Conservation (phyloP, 257 asterid species). For the Striga asiatica region DNA sequence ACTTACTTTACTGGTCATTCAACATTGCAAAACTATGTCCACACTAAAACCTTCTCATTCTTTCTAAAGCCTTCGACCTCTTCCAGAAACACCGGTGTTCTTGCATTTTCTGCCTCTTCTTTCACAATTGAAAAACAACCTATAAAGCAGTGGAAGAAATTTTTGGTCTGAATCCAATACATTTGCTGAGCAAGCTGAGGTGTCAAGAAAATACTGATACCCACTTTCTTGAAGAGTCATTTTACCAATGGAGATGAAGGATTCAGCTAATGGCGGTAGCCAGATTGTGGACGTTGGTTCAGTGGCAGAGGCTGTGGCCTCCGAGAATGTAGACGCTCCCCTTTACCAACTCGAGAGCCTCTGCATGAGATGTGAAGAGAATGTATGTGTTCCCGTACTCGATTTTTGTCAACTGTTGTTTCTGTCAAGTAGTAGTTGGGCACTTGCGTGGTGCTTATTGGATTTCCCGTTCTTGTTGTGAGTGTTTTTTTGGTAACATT, state of each 20-base stretch:
- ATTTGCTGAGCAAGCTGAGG: no score
- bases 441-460: no score
- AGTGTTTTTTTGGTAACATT: no score
- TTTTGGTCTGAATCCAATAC: no score
- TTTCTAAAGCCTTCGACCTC: conserved; percentile 9
- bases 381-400: conserved; percentile 27
- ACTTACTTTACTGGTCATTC: no score
- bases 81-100: not conserved
- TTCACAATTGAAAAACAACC: no score
- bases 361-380: conserved; percentile 88
- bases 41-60: not conserved
- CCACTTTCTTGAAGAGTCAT: not conserved
- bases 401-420: no score
- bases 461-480: no score
- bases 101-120: conserved; percentile 11
- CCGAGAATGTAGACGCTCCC: conserved; percentile 53
- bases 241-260: conserved; percentile 16
- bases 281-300: conserved; percentile 74
- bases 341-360: conserved; percentile 76
- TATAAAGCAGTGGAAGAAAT: no score
- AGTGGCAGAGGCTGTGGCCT: conserved; percentile 69
- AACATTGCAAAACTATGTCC: no score
- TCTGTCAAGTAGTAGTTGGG: no score
- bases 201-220: no score
- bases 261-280: not conserved